Conservation (phyloP, 73 alveolate genomes). For the Paramecium caudatum region DNA sequence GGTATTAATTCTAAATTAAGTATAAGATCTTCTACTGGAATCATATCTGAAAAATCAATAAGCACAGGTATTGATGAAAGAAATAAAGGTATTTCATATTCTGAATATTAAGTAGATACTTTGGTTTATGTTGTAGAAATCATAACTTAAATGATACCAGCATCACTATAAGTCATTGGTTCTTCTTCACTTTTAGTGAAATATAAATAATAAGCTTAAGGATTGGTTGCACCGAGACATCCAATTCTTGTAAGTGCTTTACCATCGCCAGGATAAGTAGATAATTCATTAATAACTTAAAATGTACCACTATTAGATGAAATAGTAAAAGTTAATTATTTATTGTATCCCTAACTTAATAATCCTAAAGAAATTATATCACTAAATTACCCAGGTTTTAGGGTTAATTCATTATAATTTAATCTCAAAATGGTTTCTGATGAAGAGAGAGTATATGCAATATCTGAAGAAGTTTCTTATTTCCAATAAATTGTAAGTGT, state of each 20-base stretch:
- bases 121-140: not conserved
- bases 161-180: not conserved
- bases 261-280: conserved; percentile 65
- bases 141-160: conserved; percentile 10
- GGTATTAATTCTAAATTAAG: conserved; percentile 57
- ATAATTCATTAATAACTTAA: not conserved
- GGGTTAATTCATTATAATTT: not conserved
- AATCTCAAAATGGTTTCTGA: conserved; percentile 17
- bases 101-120: not conserved
- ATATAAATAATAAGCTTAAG: conserved; percentile 25
- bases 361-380: conserved; percentile 19
- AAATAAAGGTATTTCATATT: conserved; percentile 2
- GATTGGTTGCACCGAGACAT: conserved; percentile 46
- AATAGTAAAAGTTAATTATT: not conserved
- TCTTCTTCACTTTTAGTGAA: conserved; percentile 4
- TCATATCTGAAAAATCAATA: conserved; percentile 21
- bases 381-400: conserved; percentile 49
- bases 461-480: not conserved
- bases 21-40: conserved; percentile 45
- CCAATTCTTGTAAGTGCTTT: conserved; percentile 45
- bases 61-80: not conserved
- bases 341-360: not conserved
- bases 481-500: conserved; percentile 15
- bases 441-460: not conserved
- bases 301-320: not conserved